Base-by-base conservation (phyloP, 2,329 filamentous ascomycete species). In the Talaromyces sp. region DNA sequence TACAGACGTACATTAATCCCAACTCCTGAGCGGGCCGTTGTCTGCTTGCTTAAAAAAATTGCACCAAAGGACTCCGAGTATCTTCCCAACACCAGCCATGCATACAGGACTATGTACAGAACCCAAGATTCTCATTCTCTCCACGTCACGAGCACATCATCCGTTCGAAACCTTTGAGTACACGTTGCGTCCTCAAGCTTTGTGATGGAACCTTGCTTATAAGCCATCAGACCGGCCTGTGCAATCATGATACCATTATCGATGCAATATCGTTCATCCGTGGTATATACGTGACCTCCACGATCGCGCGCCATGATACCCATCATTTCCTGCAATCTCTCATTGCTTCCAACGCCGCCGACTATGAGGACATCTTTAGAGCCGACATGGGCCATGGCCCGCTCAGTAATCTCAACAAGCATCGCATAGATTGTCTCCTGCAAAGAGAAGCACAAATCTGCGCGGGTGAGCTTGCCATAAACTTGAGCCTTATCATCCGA, bases 171-270 rank as follows among this genome's bases (percentile, higher is more conserved):
- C 58, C 90, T 81, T 73, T 93, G 90, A 14, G 90, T 93, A 75
- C 89, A 96, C 13, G 89, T 91, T 67, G 89, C 93, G 51, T 97
- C 90, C 64, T 88, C 86, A 53, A 98, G 73, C 8, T 83, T 78
- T 1, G 92, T 97, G 62, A 78, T 82, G 71, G 91, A 92, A 1
- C 93, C 93, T 17, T 87, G 93, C 74, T 87, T 82, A 73, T 89
- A 95, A 1, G 93, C 93, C 69, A 97, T 74, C 68, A 99, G 77
- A 2, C 95, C 95, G 1, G 95, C 95, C 75, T 99, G 93, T 1
- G 95, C 95, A 78, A 99, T 99, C 95, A 99, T 99, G 72, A 99
- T 98, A 55, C 95, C 95, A 70, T 99, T 99, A 76, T 99, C 95
- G 68, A 99, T 99, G 74, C 95, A 99, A 74, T 96, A 99, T 52